Evolutionary conservation across 768 basidiomycete species (phyloP).

Genomic region (Lentinula sp.): DNA sequence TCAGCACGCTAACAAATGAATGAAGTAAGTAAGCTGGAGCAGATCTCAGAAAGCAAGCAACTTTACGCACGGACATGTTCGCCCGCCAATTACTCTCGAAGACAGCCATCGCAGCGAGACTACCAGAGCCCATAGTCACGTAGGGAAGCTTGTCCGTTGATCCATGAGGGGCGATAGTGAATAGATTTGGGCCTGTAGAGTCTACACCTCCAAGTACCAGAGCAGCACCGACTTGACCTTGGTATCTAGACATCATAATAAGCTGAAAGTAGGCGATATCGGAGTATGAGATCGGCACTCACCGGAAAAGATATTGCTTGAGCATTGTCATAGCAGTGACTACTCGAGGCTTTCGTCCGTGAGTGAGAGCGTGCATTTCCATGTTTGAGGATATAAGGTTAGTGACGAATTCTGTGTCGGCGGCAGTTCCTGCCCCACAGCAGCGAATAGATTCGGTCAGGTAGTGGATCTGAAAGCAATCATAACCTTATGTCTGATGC

Average conservation of each 20-base stretch:
- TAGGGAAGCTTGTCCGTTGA: constrained; percentile 98
- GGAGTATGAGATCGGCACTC: constrained; percentile 11
- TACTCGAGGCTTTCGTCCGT: constrained; percentile 87
- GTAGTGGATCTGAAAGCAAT: constrained; percentile 77
- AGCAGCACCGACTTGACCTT: constrained; percentile 92
- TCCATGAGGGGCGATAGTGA: constrained; percentile 94
- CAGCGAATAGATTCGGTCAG: constrained; percentile 94
- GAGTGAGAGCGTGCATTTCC: constrained; percentile 85
- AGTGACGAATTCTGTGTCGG: constrained; percentile 94
- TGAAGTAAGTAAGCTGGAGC: not conserved
- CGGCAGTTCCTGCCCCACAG: constrained; percentile 99
- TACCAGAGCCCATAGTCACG: constrained; percentile 98
- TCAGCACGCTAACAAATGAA: constrained; percentile 52
- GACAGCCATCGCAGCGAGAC: constrained; percentile 96
- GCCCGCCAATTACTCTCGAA: constrained; percentile 86
- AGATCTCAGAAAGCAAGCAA: not conserved
- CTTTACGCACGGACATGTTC: constrained; percentile 63
- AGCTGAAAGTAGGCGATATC: not conserved
- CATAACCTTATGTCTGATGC: not conserved
- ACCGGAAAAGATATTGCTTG: constrained; percentile 93
- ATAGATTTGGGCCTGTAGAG: constrained; percentile 86
- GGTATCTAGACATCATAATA: constrained; percentile 49
- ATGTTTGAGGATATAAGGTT: constrained; percentile 95
- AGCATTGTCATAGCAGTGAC: constrained; percentile 99
- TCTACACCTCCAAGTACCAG: constrained; percentile 98